A percentile compares a stretch with the other conserved stretches of the same genome.
Evolutionary conservation across 495 filamentous ascomycete species (phyloP).

Genomic region (Penicillium bovifimosum): DNA sequence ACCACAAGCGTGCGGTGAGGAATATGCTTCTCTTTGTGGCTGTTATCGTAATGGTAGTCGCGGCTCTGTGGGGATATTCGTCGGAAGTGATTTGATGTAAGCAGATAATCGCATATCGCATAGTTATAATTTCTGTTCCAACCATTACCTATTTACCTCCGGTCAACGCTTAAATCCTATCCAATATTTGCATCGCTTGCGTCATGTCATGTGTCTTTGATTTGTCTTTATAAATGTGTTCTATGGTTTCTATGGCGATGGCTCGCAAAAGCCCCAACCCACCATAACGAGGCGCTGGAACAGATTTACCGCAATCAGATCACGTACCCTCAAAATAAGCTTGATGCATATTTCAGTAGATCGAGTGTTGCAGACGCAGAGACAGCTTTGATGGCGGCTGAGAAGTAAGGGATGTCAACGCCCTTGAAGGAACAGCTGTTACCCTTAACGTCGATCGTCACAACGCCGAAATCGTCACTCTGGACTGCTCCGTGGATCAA

Average conservation of each 20-base stretch:
- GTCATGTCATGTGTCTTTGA: no score
- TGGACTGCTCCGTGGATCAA: slow-evolving; percentile 20
- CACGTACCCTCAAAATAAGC: slow-evolving; percentile 7
- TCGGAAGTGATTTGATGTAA: neutral
- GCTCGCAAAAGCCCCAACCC: neutral
- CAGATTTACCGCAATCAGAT: neutral
- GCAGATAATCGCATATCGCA: no score
- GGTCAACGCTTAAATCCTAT: neutral
- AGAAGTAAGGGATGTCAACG: slow-evolving; percentile 27
- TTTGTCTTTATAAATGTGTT: neutral
- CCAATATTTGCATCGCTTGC: neutral
- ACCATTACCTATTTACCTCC: no score
- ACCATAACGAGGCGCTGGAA: neutral
- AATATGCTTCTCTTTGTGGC: neutral
- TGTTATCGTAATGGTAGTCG: neutral
- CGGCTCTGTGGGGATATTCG: neutral
- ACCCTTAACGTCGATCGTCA: slow-evolving; percentile 24
- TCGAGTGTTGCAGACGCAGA: slow-evolving; percentile 17
- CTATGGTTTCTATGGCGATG: neutral
- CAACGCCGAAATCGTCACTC: slow-evolving; percentile 13
- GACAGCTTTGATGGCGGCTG: slow-evolving; percentile 25
- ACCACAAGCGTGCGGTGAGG: neutral
- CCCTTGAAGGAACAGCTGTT: slow-evolving; percentile 27
- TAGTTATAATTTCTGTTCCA: no score
- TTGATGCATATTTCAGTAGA: slow-evolving; percentile 23